Evolutionary conservation across 345 rosid species (phyloP).

Genomic region (Combretum micranthum): DNA sequence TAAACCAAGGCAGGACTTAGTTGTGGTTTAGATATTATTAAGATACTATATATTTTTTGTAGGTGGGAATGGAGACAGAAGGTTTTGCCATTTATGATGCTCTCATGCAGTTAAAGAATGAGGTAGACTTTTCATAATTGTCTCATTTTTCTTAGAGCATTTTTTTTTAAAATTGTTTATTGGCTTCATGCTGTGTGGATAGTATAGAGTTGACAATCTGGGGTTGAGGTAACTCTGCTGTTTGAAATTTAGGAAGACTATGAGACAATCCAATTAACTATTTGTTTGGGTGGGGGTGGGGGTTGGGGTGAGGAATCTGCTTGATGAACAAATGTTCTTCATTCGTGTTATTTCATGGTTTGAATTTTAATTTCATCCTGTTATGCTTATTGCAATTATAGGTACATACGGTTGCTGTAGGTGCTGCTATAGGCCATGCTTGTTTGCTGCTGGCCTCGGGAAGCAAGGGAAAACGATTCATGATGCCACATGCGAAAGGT

Average conservation of each 20-base stretch:
- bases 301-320: background rate
- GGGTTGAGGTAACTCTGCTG: too few relatives aligned
- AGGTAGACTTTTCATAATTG: conserved; percentile 25
- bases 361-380: background rate
- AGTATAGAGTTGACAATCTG: too few relatives aligned
- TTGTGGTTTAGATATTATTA: too few relatives aligned
- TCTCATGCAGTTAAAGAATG: conserved; percentile 61
- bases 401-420: conserved; percentile 74
- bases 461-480: conserved; percentile 69
- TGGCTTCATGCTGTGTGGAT: too few relatives aligned
- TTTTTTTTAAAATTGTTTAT: too few relatives aligned
- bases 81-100: conserved; percentile 91
- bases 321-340: background rate
- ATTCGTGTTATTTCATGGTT: background rate
- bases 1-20: too few relatives aligned
- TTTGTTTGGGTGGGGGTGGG: too few relatives aligned
- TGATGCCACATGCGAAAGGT: conserved; percentile 94
- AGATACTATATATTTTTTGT: background rate
- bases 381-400: conserved; percentile 20
- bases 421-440: conserved; percentile 78
- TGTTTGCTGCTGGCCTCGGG: conserved; percentile 85
- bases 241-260: too few relatives aligned
- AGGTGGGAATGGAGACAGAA: conserved; percentile 90
- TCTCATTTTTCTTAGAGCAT: background rate
- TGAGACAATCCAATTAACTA: too few relatives aligned